These are phyloP conservation scores for Cercis canadensis DNA, from an alignment of 306 rosid genomes.

Conservation along the genomic window DNA sequence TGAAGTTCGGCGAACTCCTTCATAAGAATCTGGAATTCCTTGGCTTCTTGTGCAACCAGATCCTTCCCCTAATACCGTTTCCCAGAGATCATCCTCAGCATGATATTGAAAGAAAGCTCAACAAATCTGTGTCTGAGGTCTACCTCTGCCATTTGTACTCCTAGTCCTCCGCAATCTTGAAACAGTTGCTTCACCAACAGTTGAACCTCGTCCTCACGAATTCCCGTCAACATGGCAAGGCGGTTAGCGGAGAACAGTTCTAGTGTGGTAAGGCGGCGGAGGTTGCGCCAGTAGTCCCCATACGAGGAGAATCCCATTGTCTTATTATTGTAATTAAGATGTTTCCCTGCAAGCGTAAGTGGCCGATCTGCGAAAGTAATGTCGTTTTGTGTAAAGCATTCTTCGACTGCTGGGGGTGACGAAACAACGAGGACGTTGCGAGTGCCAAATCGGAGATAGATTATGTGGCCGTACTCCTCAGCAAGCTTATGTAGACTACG, in stretches of 20 bases:
- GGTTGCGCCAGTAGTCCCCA: constrained; percentile 48
- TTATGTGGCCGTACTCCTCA: constrained; percentile 29
- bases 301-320: constrained; percentile 20
- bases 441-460: constrained; percentile 31
- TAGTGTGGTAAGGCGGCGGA: constrained; percentile 27
- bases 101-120: constrained; percentile 37
- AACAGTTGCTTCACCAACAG: constrained; percentile 13
- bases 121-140: constrained; percentile 8
- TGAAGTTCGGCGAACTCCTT: background rate
- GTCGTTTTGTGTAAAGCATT: constrained; percentile 43
- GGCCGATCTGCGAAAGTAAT: constrained; percentile 43
- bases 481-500: constrained; percentile 22
- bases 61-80: constrained; percentile 41
- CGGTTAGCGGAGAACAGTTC: constrained; percentile 26
- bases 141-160: background rate
- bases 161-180: background rate
- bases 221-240: background rate
- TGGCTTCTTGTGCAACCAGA: constrained; percentile 23
- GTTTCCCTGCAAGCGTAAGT: constrained; percentile 2
- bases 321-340: constrained; percentile 30
- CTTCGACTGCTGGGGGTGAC: constrained; percentile 24
- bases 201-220: constrained; percentile 27
- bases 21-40: constrained; percentile 26
- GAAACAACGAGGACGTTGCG: constrained; percentile 34
- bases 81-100: constrained; percentile 49